Conservation (phyloP, 2,329 filamentous ascomycete genomes). For the Phyllosticta citriasiana region DNA sequence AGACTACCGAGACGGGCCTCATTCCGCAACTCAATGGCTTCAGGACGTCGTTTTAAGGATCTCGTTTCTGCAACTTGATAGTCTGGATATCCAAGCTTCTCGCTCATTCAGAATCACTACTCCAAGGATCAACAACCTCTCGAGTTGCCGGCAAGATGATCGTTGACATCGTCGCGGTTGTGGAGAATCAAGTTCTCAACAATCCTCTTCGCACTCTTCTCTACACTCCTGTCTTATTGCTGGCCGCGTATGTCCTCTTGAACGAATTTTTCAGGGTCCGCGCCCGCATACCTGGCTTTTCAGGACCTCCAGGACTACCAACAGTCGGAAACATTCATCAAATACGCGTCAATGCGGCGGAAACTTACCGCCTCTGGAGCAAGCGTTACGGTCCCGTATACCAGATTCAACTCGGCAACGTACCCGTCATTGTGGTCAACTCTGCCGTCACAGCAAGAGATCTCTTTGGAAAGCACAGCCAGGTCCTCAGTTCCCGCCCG, state of each 20-base stretch:
- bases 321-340: conserved; percentile 34
- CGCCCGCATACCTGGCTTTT: conserved; percentile 28
- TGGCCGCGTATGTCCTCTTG: conserved; percentile 24
- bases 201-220: conserved; percentile 20
- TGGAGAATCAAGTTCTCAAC: conserved; percentile 5
- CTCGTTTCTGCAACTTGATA: neutral
- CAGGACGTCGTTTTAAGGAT: neutral
- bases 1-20: neutral
- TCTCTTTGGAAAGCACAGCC: conserved; percentile 33
- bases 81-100: too few species aligned
- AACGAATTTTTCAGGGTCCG: conserved; percentile 29
- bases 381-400: conserved; percentile 33
- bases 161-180: neutral
- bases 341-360: conserved; percentile 33
- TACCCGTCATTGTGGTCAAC: conserved; percentile 36
- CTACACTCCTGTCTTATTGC: conserved; percentile 19
- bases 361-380: conserved; percentile 35
- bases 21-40: neutral
- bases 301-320: conserved; percentile 29
- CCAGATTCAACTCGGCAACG: conserved; percentile 37
- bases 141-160: neutral
- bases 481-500: conserved; percentile 32
- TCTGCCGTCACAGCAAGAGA: conserved; percentile 31
- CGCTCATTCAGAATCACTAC: neutral
- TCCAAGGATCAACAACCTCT: neutral